Conservation (phyloP, 306 rosid genomes). For the Trifolium repens region DNA sequence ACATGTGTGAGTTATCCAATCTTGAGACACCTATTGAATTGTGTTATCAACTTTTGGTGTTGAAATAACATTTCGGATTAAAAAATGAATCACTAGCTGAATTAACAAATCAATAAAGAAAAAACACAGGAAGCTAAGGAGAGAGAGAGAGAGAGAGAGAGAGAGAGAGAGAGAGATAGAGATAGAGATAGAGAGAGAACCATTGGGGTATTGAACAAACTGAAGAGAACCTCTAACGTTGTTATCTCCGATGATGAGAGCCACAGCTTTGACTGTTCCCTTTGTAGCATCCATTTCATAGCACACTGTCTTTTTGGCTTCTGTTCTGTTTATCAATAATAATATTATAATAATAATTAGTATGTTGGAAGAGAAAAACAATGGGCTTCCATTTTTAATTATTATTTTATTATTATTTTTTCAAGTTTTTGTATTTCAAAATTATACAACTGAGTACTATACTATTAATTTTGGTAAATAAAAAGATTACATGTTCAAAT, state of each 20-base stretch:
- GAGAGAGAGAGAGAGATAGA: not conserved
- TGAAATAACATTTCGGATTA: not conserved
- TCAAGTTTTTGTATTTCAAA: too few species aligned
- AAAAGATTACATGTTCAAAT: too few species aligned
- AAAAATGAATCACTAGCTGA: not conserved
- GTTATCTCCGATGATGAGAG: constrained; percentile 59
- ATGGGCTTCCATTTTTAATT: too few species aligned
- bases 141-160: constrained; percentile 40
- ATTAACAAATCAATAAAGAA: not conserved
- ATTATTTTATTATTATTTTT: too few species aligned
- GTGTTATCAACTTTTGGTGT: not conserved
- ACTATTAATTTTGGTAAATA: too few species aligned
- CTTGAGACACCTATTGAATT: not conserved
- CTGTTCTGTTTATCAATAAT: too few species aligned
- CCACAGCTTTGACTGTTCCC: constrained; percentile 63
- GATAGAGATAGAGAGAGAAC: constrained; percentile 44
- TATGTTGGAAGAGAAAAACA: not conserved
- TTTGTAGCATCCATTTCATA: constrained; percentile 40
- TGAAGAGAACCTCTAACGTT: constrained; percentile 67
- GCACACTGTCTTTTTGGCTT: not conserved
- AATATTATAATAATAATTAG: not conserved
- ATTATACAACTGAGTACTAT: too few species aligned
- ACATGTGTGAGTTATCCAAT: not conserved
- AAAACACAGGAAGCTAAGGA: not conserved
- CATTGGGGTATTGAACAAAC: constrained; percentile 55